Evolutionary conservation across 148 eudicot genomes (phyloP).

Genomic region (Amaranthus palmeri): DNA sequence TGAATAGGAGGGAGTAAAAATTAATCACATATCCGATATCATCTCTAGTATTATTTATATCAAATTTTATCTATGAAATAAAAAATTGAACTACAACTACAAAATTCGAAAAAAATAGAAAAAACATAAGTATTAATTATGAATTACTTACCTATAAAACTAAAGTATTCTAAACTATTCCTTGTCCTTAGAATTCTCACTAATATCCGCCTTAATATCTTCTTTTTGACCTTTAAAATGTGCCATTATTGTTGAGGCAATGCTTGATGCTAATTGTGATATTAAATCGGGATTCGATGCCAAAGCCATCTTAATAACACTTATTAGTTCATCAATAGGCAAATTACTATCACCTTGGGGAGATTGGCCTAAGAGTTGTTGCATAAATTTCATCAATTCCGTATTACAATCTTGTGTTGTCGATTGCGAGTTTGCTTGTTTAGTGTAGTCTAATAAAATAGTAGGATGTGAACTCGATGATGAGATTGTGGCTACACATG

Average conservation of each 20-base stretch:
- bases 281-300: constrained; percentile 37
- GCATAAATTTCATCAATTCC: constrained; percentile 18
- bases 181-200: constrained; percentile 7
- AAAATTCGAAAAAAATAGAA: not conserved
- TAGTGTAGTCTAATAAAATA: constrained; percentile 49
- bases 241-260: constrained; percentile 35
- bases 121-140: not conserved
- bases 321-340: constrained; percentile 11
- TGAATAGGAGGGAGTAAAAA: too few species aligned
- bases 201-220: constrained; percentile 10
- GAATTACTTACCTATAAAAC: constrained; percentile 13
- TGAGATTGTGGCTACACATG: constrained; percentile 46
- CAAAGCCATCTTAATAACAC: constrained; percentile 31
- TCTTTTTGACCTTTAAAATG: constrained; percentile 9
- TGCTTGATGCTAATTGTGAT: constrained; percentile 36
- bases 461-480: constrained; percentile 48
- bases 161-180: constrained; percentile 18
- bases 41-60: too few species aligned
- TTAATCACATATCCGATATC: too few species aligned
- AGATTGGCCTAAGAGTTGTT: constrained; percentile 26
- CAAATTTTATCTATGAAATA: too few species aligned
- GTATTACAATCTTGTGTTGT: not conserved
- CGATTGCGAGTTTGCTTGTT: constrained; percentile 19
- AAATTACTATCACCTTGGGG: constrained; percentile 7
- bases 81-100: not conserved